phyloP scores from a whole-genome alignment of 78 protist genomes.

The Bodo saltans region DNA sequence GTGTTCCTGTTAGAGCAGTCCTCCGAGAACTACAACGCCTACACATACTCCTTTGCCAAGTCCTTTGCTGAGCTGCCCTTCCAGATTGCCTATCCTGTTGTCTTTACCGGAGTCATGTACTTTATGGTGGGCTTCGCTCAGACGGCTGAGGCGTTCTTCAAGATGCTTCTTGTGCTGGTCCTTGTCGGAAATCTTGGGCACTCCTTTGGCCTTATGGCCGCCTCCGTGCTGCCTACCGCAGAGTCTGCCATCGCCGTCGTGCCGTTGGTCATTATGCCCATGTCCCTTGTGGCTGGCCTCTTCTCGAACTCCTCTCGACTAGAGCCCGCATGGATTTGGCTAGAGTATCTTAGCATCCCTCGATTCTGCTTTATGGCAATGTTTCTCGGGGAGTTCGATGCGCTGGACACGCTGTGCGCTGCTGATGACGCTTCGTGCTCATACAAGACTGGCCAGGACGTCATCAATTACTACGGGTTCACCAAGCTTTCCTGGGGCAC shows the following conservation, averaged over 20 bases:
- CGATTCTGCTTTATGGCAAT: not conserved
- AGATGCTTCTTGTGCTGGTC: not conserved
- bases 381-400: not conserved
- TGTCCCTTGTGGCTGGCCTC: not conserved
- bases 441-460: not conserved
- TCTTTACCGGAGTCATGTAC: slow-evolving; percentile 26
- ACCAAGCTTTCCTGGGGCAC: too few relatives aligned
- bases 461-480: not conserved
- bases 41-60: slow-evolving; percentile 42
- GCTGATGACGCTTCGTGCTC: not conserved
- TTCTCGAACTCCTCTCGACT: not conserved
- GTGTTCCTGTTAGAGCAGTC: slow-evolving; percentile 36
- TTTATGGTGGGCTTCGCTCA: not conserved
- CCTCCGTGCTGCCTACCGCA: not conserved
- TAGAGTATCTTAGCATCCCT: not conserved
- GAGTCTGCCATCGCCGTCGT: not conserved
- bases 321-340: not conserved
- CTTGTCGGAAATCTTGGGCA: not conserved
- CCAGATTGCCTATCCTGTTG: slow-evolving; percentile 8
- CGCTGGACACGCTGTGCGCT: not conserved
- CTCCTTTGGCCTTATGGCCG: not conserved
- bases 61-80: slow-evolving; percentile 30
- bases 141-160: not conserved
- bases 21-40: slow-evolving; percentile 16
- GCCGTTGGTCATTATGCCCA: not conserved